Percentiles rank a stretch among this genome's conserved stretches.
These are phyloP conservation scores for Pluteus cervinus DNA, from an alignment of 768 basidiomycete genomes.

Conservation along the genomic window DNA sequence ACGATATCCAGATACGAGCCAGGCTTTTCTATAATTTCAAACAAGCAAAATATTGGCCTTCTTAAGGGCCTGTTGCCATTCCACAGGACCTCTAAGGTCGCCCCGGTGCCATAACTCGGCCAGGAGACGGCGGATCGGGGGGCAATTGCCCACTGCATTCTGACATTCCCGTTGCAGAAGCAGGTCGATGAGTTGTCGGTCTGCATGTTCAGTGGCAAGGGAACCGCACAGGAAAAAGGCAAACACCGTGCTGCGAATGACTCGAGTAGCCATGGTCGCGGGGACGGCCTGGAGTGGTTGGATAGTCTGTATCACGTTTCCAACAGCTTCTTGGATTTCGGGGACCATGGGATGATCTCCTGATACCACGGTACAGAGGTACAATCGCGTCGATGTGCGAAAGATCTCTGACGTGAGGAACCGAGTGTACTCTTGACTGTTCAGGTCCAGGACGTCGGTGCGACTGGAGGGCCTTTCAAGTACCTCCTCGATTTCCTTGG, in stretches of 20 bases:
- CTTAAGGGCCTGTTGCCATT: conserved; percentile 57
- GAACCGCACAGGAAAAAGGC: conserved; percentile 69
- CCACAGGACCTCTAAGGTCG: conserved; percentile 33
- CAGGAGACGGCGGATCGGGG: conserved; percentile 48
- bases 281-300: conserved; percentile 8
- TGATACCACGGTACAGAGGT: conserved; percentile 72
- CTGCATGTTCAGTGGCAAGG: conserved; percentile 45
- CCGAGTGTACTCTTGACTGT: conserved; percentile 29
- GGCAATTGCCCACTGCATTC: conserved; percentile 60
- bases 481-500: conserved; percentile 41
- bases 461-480: conserved; percentile 18
- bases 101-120: conserved; percentile 49
- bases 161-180: conserved; percentile 46
- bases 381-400: conserved; percentile 68
- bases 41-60: conserved; percentile 54
- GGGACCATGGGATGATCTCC: conserved; percentile 61
- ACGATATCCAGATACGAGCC: not conserved
- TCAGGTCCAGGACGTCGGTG: too few relatives aligned
- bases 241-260: conserved; percentile 76
- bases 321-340: conserved; percentile 58
- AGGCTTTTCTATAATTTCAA: too few relatives aligned
- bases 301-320: conserved; percentile 26
- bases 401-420: conserved; percentile 54
- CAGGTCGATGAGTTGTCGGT: conserved; percentile 36
- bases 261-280: conserved; percentile 25